phyloP scores from a whole-genome alignment of 148 eudicot species.

The Camellia granthamiana region DNA sequence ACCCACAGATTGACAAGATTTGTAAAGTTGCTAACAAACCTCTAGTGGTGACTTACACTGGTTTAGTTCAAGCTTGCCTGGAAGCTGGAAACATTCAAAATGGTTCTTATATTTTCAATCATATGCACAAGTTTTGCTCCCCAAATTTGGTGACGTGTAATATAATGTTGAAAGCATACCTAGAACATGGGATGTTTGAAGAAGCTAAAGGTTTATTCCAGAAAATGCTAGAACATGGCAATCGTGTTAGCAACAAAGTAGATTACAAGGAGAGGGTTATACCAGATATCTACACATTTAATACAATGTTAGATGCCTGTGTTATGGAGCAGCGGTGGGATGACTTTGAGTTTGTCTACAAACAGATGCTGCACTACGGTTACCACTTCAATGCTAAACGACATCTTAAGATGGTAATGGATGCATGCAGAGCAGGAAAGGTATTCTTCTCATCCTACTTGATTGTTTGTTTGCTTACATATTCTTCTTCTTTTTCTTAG shows the following conservation, averaged over 20 bases:
- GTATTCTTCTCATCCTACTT: constrained; percentile 27
- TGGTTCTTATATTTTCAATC: constrained; percentile 61
- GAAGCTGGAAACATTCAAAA: constrained; percentile 49
- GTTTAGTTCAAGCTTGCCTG: constrained; percentile 80
- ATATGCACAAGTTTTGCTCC: constrained; percentile 78
- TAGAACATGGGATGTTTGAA: constrained; percentile 61
- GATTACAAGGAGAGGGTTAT: constrained; percentile 36
- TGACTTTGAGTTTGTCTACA: constrained; percentile 60
- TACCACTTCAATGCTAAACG: constrained; percentile 69
- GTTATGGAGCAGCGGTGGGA: constrained; percentile 54
- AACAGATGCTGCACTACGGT: constrained; percentile 61
- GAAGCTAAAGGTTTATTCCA: constrained; percentile 67
- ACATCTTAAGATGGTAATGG: constrained; percentile 70
- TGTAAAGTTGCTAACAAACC: constrained; percentile 88
- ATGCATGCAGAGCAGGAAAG: constrained; percentile 72
- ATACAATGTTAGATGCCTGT: constrained; percentile 69
- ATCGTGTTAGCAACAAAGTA: constrained; percentile 13
- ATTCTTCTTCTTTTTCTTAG: neutral
- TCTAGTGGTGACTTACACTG: constrained; percentile 86
- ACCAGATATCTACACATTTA: constrained; percentile 75
- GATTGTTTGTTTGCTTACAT: neutral
- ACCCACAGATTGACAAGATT: constrained; percentile 72
- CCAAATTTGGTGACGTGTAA: constrained; percentile 82
- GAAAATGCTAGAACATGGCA: constrained; percentile 35
- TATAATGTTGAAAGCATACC: constrained; percentile 72